A percentile compares a stretch with the other conserved stretches of the same genome.
Conservation (phyloP, 768 basidiomycete genomes). For the Tulasnella sp. region DNA sequence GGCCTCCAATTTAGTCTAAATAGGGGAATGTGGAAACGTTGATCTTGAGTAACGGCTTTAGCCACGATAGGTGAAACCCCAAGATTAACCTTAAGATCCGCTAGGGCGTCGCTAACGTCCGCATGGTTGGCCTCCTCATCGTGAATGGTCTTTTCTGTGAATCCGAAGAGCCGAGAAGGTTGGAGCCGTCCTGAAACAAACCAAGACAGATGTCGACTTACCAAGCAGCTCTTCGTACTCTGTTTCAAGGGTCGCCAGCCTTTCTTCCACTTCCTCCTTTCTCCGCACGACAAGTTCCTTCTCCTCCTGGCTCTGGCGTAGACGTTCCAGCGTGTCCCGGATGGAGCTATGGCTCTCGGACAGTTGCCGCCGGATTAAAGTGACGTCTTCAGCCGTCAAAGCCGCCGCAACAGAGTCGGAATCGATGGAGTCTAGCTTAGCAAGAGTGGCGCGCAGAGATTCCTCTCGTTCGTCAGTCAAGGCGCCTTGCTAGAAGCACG, state of each 20-base stretch:
- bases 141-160: conserved; percentile 77
- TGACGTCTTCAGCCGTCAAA: conserved; percentile 65
- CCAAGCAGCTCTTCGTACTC: conserved; percentile 97
- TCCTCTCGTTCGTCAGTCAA: conserved; percentile 88
- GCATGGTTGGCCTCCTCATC: conserved; percentile 80
- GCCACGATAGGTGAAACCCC: conserved; percentile 6
- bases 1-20: conserved; percentile 81
- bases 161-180: conserved; percentile 13
- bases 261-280: conserved; percentile 76
- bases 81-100: conserved; percentile 70
- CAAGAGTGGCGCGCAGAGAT: conserved; percentile 70
- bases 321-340: conserved; percentile 79
- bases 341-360: conserved; percentile 77
- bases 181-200: conserved; percentile 16
- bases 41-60: conserved; percentile 15
- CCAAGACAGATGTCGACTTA: conserved; percentile 28
- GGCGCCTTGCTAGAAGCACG: too few species aligned
- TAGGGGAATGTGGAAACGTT: conserved; percentile 4
- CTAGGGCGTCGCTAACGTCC: conserved; percentile 71
- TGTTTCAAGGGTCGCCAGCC: conserved; percentile 68
- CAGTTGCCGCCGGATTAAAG: conserved; percentile 74
- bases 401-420: conserved; percentile 40
- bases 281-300: conserved; percentile 71
- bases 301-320: conserved; percentile 87
- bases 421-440: conserved; percentile 76